These are phyloP conservation scores for Pichia cephalocereana DNA, from an alignment of 805 yeast genomes.

Conservation along the genomic window DNA sequence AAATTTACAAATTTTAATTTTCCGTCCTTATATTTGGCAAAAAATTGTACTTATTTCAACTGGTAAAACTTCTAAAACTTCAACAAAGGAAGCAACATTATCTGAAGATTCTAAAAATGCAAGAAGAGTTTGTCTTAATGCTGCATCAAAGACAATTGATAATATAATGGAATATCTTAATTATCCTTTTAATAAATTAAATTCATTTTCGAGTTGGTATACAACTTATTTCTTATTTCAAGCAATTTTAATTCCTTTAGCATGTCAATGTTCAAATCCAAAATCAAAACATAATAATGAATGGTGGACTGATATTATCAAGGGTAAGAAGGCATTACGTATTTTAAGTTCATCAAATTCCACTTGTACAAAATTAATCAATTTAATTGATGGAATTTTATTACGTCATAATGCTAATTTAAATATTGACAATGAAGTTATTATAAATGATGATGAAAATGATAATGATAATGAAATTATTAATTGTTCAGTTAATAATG, in stretches of 20 bases:
- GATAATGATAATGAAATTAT: neutral
- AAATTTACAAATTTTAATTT: constrained; percentile 44
- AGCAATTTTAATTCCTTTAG: constrained; percentile 50
- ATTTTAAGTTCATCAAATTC: constrained; percentile 34
- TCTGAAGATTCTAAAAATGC: constrained; percentile 40
- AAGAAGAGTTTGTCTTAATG: constrained; percentile 38
- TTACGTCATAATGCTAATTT: constrained; percentile 12
- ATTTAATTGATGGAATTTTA: constrained; percentile 35
- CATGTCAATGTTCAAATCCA: constrained; percentile 44
- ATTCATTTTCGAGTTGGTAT: constrained; percentile 53
- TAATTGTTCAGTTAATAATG: neutral
- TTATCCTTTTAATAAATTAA: constrained; percentile 16
- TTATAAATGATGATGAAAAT: neutral
- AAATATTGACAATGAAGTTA: constrained; percentile 1
- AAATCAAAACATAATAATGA: constrained; percentile 32
- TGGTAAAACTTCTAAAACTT: constrained; percentile 11
- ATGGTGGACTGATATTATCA: constrained; percentile 37
- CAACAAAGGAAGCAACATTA: constrained; percentile 10
- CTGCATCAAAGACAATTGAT: constrained; percentile 43
- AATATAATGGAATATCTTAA: constrained; percentile 35
- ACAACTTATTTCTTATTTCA: constrained; percentile 56
- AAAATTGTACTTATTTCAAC: constrained; percentile 19
- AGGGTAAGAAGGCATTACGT: constrained; percentile 31
- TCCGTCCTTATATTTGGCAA: constrained; percentile 51
- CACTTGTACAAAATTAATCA: constrained; percentile 36